Evolutionary conservation across 2,329 filamentous ascomycete genomes (phyloP), one percentile per base, ranked within the genome.

Genomic region (Colletotrichum coccodes): DNA sequence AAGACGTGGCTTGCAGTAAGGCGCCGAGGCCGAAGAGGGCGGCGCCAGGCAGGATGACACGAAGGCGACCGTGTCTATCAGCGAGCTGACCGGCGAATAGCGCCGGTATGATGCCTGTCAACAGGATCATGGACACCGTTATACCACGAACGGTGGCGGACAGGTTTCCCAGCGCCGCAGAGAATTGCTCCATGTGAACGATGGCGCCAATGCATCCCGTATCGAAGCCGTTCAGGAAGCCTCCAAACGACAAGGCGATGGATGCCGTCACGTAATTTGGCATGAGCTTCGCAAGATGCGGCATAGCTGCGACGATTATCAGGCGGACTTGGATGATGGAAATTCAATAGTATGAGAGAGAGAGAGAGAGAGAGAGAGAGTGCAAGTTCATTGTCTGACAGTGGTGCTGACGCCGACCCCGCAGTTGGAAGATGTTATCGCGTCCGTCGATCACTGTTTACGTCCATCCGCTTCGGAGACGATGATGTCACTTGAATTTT

Each of bases 111-210:
- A 84, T 84, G 6, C 87, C 89, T 0, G 88, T 85, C 34, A 91
- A 81, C 56, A 91, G 78, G 62, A 91, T 87, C 2, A 83, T 82
- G 0, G 89, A 90, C 4, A 91, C 87, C 1, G 87, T 84, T 18
- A 90, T 79, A 0, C 89, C 89, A 60, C 86, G 85, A 6, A 89
- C 75, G 0, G 82, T 83, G 1, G 88, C 79, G 0, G 86, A 86
- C 34, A 87, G 80, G 7, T 74, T 72, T 1, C 87, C 87, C 52
- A 90, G 26, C 6, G 74, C 71, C 2, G 71, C 70, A 1, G 38
- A 54, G 61, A 80, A 81, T 52, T 78, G 75, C 3, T 70, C 50
- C 79, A 80, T 81, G 18, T 73, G 70, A 2, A 73, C 75, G 21
- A 79, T 74, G 3, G 76, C 75, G 4, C 79, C 79, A 44, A 81